Conservation (phyloP, 2,329 filamentous ascomycete genomes). For the Colletotrichum shisoi region DNA sequence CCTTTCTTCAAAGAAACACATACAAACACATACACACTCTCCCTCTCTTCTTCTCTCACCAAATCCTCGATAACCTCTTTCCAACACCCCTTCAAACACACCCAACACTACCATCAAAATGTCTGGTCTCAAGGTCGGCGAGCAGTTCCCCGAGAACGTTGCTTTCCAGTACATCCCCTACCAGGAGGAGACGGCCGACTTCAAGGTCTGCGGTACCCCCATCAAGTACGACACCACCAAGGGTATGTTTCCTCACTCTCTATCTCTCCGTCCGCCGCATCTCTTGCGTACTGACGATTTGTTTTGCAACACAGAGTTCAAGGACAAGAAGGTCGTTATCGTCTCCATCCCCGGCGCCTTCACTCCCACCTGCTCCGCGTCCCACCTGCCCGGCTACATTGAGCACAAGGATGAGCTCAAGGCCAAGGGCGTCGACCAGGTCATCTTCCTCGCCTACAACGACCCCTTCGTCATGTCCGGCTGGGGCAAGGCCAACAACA, state of each 20-base stretch:
- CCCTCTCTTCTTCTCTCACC: not conserved
- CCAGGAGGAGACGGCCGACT: conserved; percentile 69
- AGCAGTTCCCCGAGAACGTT: conserved; percentile 81
- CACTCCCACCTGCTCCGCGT: conserved; percentile 84
- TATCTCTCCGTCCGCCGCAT: not conserved
- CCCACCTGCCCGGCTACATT: conserved; percentile 83
- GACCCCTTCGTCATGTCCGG: conserved; percentile 88
- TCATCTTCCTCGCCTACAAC: conserved; percentile 84
- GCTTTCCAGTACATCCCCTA: conserved; percentile 86
- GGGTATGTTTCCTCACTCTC: conserved; percentile 52
- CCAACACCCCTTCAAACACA: conserved; percentile 24
- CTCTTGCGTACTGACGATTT: not conserved
- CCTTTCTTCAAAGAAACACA: conserved; percentile 1
- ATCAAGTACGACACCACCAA: conserved; percentile 81
- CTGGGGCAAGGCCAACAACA: conserved; percentile 86
- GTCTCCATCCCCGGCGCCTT: conserved; percentile 74
- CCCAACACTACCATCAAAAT: conserved; percentile 47
- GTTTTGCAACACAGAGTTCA: conserved; percentile 60
- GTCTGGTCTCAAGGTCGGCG: conserved; percentile 78
- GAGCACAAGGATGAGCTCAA: conserved; percentile 73
- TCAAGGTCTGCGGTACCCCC: conserved; percentile 81
- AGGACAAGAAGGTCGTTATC: conserved; percentile 64
- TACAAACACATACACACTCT: not conserved
- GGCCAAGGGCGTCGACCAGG: conserved; percentile 81
- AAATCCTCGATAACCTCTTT: not conserved